Conservation (phyloP, 345 rosid genomes). For the Lepidium sativum region DNA sequence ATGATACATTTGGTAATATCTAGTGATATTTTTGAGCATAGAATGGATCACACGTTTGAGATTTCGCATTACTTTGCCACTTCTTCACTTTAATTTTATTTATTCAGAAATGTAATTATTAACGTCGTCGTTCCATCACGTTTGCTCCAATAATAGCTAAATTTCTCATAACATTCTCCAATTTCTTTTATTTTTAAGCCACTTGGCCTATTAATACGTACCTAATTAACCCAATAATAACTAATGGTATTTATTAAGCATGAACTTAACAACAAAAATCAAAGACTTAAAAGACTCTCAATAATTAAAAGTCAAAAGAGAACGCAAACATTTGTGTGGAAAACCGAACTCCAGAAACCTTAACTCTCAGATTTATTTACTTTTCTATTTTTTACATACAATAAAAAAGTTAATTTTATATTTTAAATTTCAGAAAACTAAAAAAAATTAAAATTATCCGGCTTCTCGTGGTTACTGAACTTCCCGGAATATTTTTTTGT, state of each 20-base stretch:
- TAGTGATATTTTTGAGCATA: neutral
- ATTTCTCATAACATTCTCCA: neutral
- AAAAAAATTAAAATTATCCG: neutral
- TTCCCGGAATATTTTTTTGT: neutral
- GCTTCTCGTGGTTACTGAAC: constrained; percentile 1
- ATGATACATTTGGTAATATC: neutral
- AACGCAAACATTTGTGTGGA: constrained; percentile 19
- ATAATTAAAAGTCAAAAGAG: constrained; percentile 23
- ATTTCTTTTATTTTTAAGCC: neutral
- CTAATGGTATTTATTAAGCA: neutral
- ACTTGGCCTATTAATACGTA: neutral
- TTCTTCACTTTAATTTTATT: neutral
- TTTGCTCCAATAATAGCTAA: neutral
- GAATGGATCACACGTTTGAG: neutral
- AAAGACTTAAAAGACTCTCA: neutral
- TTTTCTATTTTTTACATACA: neutral
- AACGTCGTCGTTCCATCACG: neutral
- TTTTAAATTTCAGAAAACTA: neutral
- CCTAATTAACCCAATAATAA: neutral
- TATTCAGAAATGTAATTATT: constrained; percentile 1
- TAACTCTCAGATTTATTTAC: constrained; percentile 14
- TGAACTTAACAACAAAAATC: neutral
- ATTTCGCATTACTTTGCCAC: neutral
- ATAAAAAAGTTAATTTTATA: neutral
- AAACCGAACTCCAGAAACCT: constrained; percentile 17